A percentile compares a stretch with the other conserved stretches of the same genome.
These are phyloP conservation scores for Hyaloraphidium curvatum DNA, from an alignment of 192 early-diverging fungal species.

Conservation along the genomic window DNA sequence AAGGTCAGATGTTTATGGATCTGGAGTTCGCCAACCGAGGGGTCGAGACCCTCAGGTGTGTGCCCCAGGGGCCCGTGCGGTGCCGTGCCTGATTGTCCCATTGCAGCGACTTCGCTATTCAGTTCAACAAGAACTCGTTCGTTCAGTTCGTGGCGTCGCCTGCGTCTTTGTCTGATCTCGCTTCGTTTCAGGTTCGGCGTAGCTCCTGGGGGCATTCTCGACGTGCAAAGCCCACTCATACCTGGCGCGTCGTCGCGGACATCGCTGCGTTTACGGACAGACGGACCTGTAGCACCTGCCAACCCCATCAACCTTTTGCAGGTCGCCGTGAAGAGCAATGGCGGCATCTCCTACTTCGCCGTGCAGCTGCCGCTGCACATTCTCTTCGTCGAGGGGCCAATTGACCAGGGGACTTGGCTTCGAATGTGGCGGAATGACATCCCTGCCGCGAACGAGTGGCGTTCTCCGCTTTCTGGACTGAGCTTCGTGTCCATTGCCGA, in stretches of 20 bases:
- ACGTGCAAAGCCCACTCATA: slow-evolving; percentile 15
- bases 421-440: slow-evolving; percentile 28
- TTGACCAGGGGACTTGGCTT: slow-evolving; percentile 29
- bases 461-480: slow-evolving; percentile 10
- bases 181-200: slow-evolving; percentile 29
- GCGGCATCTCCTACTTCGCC: slow-evolving; percentile 52
- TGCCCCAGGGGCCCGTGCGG: too few relatives aligned
- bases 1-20: slow-evolving; percentile 39
- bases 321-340: slow-evolving; percentile 45
- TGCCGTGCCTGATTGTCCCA: too few relatives aligned
- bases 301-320: slow-evolving; percentile 28
- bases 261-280: slow-evolving; percentile 23
- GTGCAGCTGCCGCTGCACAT: slow-evolving; percentile 39
- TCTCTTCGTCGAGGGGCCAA: slow-evolving; percentile 23
- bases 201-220: slow-evolving; percentile 23
- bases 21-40: slow-evolving; percentile 36
- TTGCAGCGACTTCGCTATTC: slow-evolving; percentile 51
- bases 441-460: slow-evolving; percentile 14
- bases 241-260: slow-evolving; percentile 24
- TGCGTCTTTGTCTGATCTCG: background rate
- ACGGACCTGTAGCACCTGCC: slow-evolving; percentile 25
- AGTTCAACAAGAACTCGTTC: slow-evolving; percentile 60
- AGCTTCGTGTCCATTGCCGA: slow-evolving; percentile 20
- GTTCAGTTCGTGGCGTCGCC: too few relatives aligned
- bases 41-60: slow-evolving; percentile 20